Conservation (phyloP, 2,329 filamentous ascomycete species). For the Xylariaceae sp. region DNA sequence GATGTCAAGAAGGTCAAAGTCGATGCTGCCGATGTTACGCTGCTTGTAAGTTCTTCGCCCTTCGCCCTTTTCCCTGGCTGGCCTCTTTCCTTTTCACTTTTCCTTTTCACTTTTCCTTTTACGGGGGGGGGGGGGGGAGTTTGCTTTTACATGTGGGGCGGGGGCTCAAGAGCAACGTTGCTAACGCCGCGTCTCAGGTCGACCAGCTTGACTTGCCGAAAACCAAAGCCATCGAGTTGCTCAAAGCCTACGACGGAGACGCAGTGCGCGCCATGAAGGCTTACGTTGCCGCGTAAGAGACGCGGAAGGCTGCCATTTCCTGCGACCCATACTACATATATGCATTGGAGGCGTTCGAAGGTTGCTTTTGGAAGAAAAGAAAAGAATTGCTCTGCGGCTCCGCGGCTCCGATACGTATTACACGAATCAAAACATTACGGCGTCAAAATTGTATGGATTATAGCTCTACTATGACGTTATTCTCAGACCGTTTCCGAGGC, state of each 20-base stretch:
- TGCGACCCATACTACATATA: not conserved
- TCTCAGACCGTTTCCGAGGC: no score
- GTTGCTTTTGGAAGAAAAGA: constrained; percentile 5
- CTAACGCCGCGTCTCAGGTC: constrained; percentile 39
- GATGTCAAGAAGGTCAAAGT: constrained; percentile 63
- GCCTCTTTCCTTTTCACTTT: not conserved
- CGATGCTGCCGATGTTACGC: constrained; percentile 61
- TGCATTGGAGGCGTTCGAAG: constrained; percentile 15
- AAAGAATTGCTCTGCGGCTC: not conserved
- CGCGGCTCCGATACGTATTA: no score
- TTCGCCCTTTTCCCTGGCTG: no score
- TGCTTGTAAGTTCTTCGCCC: constrained; percentile 50
- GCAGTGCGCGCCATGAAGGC: constrained; percentile 61
- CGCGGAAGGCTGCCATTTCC: not conserved
- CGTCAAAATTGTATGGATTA: no score
- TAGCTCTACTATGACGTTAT: no score
- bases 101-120: not conserved
- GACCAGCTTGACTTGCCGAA: constrained; percentile 69
- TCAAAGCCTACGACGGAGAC: constrained; percentile 66
- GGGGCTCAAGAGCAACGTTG: not conserved
- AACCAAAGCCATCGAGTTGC: constrained; percentile 65
- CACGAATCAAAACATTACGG: no score
- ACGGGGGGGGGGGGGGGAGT: not conserved
- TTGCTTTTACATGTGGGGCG: not conserved
- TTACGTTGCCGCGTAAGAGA: constrained; percentile 35